phyloP scores from a whole-genome alignment of 2,329 filamentous ascomycete genomes.

The Penicillium sp. region DNA sequence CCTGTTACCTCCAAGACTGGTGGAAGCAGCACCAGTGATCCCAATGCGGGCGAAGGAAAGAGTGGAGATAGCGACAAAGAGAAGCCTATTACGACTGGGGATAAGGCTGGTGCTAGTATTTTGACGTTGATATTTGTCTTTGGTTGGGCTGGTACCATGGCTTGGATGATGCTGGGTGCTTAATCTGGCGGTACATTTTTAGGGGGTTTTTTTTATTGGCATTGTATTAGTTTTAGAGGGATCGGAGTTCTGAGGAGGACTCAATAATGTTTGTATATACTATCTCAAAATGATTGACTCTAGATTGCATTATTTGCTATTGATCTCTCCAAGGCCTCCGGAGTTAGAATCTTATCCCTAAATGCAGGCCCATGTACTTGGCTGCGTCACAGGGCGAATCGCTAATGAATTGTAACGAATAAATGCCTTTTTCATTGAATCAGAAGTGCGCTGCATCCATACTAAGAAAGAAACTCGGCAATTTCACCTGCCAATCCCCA shows the following conservation, averaged over 20 bases:
- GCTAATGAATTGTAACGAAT: neutral
- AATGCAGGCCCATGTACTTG: neutral
- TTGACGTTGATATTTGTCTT: conserved; percentile 35
- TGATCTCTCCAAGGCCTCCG: no score
- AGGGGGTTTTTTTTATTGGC: neutral
- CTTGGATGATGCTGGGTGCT: conserved; percentile 33
- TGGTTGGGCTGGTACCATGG: conserved; percentile 29
- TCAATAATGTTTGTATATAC: neutral
- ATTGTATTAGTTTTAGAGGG: neutral
- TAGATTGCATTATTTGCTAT: no score
- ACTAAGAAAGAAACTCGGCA: neutral
- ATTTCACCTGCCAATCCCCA: conserved; percentile 10
- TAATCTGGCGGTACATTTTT: neutral
- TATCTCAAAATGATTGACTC: neutral
- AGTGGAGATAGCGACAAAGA: neutral
- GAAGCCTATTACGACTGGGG: conserved; percentile 30
- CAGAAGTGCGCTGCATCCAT: neutral
- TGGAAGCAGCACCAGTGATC: conserved; percentile 50
- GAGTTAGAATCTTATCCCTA: neutral
- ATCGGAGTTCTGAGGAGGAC: conserved; percentile 1
- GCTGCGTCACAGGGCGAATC: neutral
- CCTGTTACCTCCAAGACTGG: conserved; percentile 48
- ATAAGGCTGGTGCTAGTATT: conserved; percentile 41
- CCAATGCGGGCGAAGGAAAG: conserved; percentile 31
- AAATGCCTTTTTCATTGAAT: neutral